Base-by-base conservation (phyloP, 352 stramenopile species). In the Pythium plurisporium region DNA sequence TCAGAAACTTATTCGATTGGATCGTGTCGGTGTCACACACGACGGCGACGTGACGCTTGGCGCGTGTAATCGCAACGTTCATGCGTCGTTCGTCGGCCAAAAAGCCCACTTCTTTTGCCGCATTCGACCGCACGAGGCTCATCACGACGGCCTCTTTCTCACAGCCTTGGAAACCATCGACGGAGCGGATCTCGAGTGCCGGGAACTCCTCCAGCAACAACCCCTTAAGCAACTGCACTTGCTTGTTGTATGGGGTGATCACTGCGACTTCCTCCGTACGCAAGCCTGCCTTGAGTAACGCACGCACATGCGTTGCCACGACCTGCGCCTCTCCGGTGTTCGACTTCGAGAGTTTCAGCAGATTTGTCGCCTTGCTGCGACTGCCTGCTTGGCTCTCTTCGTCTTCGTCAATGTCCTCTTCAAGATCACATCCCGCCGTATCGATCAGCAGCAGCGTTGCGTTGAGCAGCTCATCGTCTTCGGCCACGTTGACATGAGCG, bases 131-230 rank as follows among this genome's bases (percentile, higher is more conserved):
- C 40, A 99, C 96, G 4, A 99, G 78, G 73, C 90, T 98, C 61
- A 99, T 86, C 10, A 99, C 88, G n/a, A 99, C 96, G 15, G 93
- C 95, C 57, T 99, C 97, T 53, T 98, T 96, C 73, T 99, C 96
- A 37, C 96, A 97, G 37, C 96, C 96, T 43, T 96, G 87, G 65
- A 99, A 99, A 1, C 96, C 96, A 74, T 99, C 97, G 6, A 99
- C 96, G 10, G 91, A 98, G 26, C 94, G 76, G 19, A 97, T 86
- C 50, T 96, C 88, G 11, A 97, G 62, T 38, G 66, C 73, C 5
- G 88, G 81, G 59, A 84, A 80, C 40, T 55, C 61, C n/a, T 74
- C 65, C 0, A 89, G 69, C 26, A 99, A 69, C 31, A 97, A 52
- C 23, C 72, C 81, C 45, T 96, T 89, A 27, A 99, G 70, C 5